Percentiles rank a stretch among this genome's conserved stretches.
Conservation (phyloP, 352 stramenopile genomes). For the Pythium diclinum region DNA sequence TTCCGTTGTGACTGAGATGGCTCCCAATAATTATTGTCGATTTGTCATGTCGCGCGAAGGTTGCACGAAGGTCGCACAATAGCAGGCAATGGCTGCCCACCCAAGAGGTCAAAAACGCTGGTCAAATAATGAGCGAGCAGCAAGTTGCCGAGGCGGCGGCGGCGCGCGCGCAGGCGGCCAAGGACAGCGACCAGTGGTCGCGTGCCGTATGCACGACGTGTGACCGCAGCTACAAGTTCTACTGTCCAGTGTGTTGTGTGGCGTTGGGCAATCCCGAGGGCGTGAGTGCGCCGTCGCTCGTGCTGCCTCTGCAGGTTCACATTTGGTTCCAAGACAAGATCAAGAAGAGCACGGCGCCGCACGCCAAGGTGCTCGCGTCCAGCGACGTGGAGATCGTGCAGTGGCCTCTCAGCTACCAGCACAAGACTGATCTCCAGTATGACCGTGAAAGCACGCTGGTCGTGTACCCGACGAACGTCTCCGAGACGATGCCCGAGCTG, state of each 20-base stretch:
- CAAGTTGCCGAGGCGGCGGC: background rate
- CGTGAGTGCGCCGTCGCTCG: conserved; percentile 48
- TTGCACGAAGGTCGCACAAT: conserved; percentile 33
- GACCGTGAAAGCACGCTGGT: conserved; percentile 61
- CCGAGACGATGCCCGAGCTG: conserved; percentile 62
- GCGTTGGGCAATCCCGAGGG: conserved; percentile 51
- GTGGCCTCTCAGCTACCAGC: conserved; percentile 38
- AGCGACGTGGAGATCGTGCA: conserved; percentile 70
- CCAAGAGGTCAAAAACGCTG: conserved; percentile 9
- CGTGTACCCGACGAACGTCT: conserved; percentile 77
- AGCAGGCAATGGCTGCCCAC: conserved; percentile 2
- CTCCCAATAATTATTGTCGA: conserved; percentile 5
- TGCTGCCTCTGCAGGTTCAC: conserved; percentile 72
- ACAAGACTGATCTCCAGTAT: conserved; percentile 37
- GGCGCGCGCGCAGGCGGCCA: background rate
- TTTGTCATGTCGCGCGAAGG: conserved; percentile 18
- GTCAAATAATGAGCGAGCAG: conserved; percentile 12
- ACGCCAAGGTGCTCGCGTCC: conserved; percentile 76
- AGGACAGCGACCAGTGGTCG: conserved; percentile 36
- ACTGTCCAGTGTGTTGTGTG: conserved; percentile 72
- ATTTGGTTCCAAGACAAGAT: conserved; percentile 88
- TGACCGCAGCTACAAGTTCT: conserved; percentile 86
- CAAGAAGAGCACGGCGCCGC: conserved; percentile 87
- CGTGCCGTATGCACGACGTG: conserved; percentile 59
- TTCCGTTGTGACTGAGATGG: background rate